phyloP scores from a whole-genome alignment of 2,329 filamentous ascomycete genomes.

The Knufia fluminis region DNA sequence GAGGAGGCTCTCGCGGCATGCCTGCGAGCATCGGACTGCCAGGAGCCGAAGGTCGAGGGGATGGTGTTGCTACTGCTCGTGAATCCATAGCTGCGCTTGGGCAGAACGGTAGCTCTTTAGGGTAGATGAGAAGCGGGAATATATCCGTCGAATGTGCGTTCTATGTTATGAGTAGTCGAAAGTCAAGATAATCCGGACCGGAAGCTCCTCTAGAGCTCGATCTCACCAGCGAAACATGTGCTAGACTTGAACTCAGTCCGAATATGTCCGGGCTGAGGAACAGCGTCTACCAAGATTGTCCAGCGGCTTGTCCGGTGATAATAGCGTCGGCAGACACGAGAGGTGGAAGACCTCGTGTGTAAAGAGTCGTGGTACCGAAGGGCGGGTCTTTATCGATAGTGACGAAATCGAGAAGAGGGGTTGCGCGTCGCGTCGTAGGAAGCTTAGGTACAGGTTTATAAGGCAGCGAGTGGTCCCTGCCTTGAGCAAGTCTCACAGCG shows the following conservation, averaged over 20 bases:
- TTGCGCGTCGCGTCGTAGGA: too few relatives aligned
- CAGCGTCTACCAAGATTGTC: too few relatives aligned
- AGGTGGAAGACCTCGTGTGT: too few relatives aligned
- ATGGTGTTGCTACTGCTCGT: neutral
- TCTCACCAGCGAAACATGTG: neutral
- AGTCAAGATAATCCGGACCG: neutral
- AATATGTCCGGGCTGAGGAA: too few relatives aligned
- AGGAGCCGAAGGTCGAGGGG: constrained; percentile 5
- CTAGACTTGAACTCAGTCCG: neutral
- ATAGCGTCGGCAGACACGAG: neutral
- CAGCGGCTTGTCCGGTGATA: too few relatives aligned
- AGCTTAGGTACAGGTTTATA: too few relatives aligned
- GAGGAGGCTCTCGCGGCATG: constrained; percentile 29
- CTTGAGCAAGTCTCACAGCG: neutral
- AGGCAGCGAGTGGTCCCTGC: too few relatives aligned
- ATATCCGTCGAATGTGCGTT: neutral
- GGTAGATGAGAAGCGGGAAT: neutral
- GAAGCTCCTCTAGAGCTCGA: neutral
- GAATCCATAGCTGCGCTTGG: neutral
- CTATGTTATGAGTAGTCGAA: neutral
- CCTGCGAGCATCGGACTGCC: constrained; percentile 2
- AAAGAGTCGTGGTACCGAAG: neutral
- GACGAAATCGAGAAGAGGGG: neutral
- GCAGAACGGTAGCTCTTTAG: too few relatives aligned
- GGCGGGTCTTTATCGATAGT: neutral